phyloP scores from a whole-genome alignment of 257 asterid genomes.

The Ophiorrhiza pumila region DNA sequence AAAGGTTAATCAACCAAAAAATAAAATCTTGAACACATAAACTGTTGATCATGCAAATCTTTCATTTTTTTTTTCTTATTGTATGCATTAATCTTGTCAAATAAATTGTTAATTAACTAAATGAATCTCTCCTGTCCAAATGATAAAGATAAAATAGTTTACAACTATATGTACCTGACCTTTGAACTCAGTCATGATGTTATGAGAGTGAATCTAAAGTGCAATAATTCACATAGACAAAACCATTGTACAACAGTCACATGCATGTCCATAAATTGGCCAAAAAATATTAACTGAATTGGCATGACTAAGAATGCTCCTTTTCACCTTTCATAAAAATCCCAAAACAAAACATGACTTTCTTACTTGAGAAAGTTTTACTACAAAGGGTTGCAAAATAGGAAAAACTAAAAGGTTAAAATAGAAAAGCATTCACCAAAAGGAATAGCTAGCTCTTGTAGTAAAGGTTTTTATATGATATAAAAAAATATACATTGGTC shows the following conservation, averaged over 20 bases:
- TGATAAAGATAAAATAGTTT: neutral
- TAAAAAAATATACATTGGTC: no score
- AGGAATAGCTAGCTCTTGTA: slow-evolving; percentile 29
- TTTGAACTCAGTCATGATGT: neutral
- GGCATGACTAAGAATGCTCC: slow-evolving; percentile 22
- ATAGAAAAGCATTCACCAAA: slow-evolving; percentile 23
- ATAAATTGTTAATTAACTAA: no score
- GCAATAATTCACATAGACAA: slow-evolving; percentile 3
- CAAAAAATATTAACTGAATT: slow-evolving; percentile 10
- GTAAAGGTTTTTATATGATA: no score
- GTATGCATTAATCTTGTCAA: no score
- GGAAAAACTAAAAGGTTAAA: slow-evolving; percentile 21
- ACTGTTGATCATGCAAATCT: no score
- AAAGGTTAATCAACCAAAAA: no score
- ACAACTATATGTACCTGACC: neutral
- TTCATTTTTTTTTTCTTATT: no score
- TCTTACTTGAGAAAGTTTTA: slow-evolving; percentile 16
- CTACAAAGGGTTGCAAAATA: slow-evolving; percentile 28
- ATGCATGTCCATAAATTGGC: slow-evolving; percentile 22
- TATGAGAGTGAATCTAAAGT: neutral
- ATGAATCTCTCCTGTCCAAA: neutral
- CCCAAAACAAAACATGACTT: slow-evolving; percentile 20
- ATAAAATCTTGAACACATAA: no score
- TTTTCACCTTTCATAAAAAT: slow-evolving; percentile 16
- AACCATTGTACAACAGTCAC: slow-evolving; percentile 24